Evolutionary conservation across 768 basidiomycete species (phyloP).

Genomic region (Suillus lakei): DNA sequence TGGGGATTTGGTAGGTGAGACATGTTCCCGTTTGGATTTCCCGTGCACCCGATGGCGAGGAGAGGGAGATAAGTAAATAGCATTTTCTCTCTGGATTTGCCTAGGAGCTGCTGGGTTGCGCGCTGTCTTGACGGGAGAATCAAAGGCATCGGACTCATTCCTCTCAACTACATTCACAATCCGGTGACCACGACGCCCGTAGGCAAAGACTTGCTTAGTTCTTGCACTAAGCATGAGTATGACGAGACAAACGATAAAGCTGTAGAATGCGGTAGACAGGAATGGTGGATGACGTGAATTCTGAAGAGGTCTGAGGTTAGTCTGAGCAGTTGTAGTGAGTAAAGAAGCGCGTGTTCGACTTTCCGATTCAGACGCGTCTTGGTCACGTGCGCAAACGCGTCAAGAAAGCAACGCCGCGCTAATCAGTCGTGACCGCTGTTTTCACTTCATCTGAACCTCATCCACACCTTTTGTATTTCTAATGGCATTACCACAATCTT

Average conservation of each 20-base stretch:
- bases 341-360: slow-evolving; percentile 6
- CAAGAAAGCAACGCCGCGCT: not conserved
- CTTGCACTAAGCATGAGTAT: slow-evolving; percentile 57
- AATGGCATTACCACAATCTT: slow-evolving; percentile 80
- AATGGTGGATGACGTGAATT: not conserved
- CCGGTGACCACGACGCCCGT: slow-evolving; percentile 66
- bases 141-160: slow-evolving; percentile 21
- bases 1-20: slow-evolving; percentile 25
- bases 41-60: slow-evolving; percentile 16
- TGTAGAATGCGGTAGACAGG: not conserved
- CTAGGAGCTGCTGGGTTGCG: not conserved
- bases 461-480: not conserved
- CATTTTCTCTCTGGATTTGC: slow-evolving; percentile 27
- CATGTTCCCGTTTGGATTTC: slow-evolving; percentile 16
- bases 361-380: slow-evolving; percentile 6
- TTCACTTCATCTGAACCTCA: not conserved
- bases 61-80: slow-evolving; percentile 26
- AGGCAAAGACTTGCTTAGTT: slow-evolving; percentile 69
- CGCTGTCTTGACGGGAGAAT: slow-evolving; percentile 8
- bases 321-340: not conserved
- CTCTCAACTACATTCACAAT: slow-evolving; percentile 51
- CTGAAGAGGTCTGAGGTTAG: not conserved
- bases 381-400: slow-evolving; percentile 6
- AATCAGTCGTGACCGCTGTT: not conserved
- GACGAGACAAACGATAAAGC: not conserved